These are phyloP conservation scores for Sporothrix dimorphospora DNA, from an alignment of 2,329 filamentous ascomycete genomes.

Conservation along the genomic window DNA sequence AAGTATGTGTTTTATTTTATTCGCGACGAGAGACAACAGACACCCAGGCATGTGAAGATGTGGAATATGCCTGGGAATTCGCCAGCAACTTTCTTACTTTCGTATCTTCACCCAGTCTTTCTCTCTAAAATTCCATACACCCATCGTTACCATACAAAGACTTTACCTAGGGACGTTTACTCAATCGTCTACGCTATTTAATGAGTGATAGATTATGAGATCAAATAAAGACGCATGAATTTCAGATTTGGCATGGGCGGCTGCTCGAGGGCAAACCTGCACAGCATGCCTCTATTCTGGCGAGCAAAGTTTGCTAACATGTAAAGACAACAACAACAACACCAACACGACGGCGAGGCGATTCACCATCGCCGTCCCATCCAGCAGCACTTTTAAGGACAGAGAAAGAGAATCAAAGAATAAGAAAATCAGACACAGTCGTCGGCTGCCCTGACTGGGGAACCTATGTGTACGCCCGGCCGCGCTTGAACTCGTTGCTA, in stretches of 20 bases:
- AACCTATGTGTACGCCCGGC: conserved; percentile 2
- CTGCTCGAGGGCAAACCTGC: not conserved
- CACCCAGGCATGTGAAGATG: too few relatives aligned
- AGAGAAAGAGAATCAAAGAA: not conserved
- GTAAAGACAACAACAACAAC: not conserved
- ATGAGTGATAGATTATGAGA: not conserved
- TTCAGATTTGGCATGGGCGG: not conserved
- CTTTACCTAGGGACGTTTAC: too few relatives aligned
- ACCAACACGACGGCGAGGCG: not conserved
- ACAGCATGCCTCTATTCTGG: not conserved
- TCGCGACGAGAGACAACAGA: too few relatives aligned
- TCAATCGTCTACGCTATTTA: too few relatives aligned
- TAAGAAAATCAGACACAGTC: not conserved
- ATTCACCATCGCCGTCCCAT: not conserved
- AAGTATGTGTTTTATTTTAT: too few relatives aligned
- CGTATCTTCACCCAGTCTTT: too few relatives aligned
- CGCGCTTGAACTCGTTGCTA: conserved; percentile 22
- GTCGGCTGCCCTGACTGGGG: not conserved
- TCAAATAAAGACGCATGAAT: not conserved
- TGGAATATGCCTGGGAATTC: too few relatives aligned
- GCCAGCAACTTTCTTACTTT: too few relatives aligned
- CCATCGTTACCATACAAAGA: too few relatives aligned
- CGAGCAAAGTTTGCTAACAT: not conserved
- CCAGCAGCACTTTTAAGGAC: not conserved
- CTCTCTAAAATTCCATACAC: too few relatives aligned